Conservation (phyloP, 495 filamentous ascomycete genomes). For the Penicillium odoratum region DNA sequence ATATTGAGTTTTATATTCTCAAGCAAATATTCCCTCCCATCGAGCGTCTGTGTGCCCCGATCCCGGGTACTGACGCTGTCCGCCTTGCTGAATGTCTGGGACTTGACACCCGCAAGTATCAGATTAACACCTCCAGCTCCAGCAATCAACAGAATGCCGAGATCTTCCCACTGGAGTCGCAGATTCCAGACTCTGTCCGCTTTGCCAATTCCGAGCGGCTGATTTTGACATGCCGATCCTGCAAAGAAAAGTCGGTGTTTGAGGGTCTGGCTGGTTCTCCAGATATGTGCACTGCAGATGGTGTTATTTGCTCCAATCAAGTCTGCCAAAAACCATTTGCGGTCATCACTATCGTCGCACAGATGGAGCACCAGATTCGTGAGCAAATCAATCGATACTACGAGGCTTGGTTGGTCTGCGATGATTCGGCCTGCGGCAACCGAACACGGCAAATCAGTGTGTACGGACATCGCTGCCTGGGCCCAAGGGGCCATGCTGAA, state of each 20-base stretch:
- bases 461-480: constrained; percentile 85
- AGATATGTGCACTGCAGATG: constrained; percentile 64
- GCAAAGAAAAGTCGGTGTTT: constrained; percentile 69
- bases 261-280: constrained; percentile 65
- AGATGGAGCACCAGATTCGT: constrained; percentile 83
- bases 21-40: constrained; percentile 99
- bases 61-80: constrained; percentile 83
- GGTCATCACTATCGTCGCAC: constrained; percentile 74
- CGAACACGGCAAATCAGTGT: constrained; percentile 91
- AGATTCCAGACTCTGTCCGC: constrained; percentile 80
- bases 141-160: constrained; percentile 53
- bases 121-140: constrained; percentile 59
- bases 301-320: constrained; percentile 66
- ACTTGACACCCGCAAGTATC: constrained; percentile 85
- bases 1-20: constrained; percentile 94
- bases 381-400: constrained; percentile 80
- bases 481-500: constrained; percentile 74
- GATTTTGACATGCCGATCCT: constrained; percentile 74
- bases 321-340: constrained; percentile 63
- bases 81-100: constrained; percentile 91
- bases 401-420: constrained; percentile 85
- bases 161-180: constrained; percentile 87
- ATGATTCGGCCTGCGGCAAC: constrained; percentile 81
- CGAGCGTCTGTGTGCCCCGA: constrained; percentile 95
- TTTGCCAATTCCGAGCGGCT: constrained; percentile 79